These are phyloP conservation scores for Lophiotrema nucula DNA, from an alignment of 495 filamentous ascomycete species.

Conservation along the genomic window DNA sequence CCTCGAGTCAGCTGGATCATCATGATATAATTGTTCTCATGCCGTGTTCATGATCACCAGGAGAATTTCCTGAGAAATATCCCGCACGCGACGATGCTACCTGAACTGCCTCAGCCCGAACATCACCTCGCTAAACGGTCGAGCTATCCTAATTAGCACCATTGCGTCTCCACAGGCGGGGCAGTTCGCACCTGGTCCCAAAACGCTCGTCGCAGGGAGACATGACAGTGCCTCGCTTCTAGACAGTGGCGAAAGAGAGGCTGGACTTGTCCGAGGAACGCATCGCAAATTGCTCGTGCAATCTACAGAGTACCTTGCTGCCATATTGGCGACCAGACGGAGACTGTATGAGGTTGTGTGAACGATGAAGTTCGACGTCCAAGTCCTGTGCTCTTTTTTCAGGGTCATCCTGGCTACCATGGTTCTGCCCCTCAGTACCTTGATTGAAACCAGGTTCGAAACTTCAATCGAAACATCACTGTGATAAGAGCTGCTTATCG, in stretches of 20 bases:
- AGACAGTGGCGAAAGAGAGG: not conserved
- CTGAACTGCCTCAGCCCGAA: not conserved
- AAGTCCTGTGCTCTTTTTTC: not conserved
- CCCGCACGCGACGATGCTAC: conserved; percentile 1
- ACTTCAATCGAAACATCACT: conserved; percentile 13
- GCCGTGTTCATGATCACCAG: not conserved
- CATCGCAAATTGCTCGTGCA: too few species aligned
- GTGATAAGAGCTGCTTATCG: not conserved
- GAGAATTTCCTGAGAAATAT: not conserved
- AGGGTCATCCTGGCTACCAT: not conserved
- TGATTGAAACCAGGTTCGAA: conserved; percentile 2
- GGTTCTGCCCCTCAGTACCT: not conserved
- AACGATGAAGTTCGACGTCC: not conserved
- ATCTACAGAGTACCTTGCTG: too few species aligned
- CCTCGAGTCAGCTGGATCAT: too few species aligned
- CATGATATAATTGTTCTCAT: not conserved
- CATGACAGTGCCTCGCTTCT: conserved; percentile 4
- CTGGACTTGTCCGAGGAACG: too few species aligned
- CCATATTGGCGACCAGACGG: conserved; percentile 7
- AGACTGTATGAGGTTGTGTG: too few species aligned
- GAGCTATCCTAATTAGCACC: not conserved
- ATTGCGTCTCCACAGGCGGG: conserved; percentile 2
- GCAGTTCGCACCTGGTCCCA: not conserved
- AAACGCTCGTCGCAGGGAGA: conserved; percentile 4
- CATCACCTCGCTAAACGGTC: not conserved